Evolutionary conservation across 2,329 filamentous ascomycete genomes (phyloP), one percentile per base, ranked within the genome.

Genomic region (Plenodomus lindquistii): DNA sequence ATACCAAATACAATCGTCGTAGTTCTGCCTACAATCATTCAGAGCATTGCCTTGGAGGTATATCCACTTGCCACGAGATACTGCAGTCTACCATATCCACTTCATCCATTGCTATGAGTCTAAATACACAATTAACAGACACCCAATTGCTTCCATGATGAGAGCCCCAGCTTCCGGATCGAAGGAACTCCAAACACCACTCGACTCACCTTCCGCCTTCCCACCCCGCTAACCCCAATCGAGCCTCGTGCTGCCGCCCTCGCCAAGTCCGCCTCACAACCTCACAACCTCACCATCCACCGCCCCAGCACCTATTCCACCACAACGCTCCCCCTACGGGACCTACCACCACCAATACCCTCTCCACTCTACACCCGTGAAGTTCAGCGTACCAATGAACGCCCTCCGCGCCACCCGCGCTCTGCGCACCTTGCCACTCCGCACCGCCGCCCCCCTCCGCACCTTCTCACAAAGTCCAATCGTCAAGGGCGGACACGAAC

Each of bases 401-500:
- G 47, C 62, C 11, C 51, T 61, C 44, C 65, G 62, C 49, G 52
- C 63, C 36, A 52, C 61, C 46, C 52, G 59, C 54, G 53, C 46
- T 44, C 42, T 54, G 38, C 60, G 59, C 54, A 54, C 59, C 31
- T 51, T 60, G 35, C 58, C 47, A 42, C 49, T 39, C 22, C 42
- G 46, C 42, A 42, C 43, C 42, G 38, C 47, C 38, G 37, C 52
- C 20, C 27, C 27, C 27, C 10, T 15, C 4, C 63, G 60, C 48
- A 47, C 54, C 36, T 65, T 70, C 40, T 66, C 67, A 37, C 50
- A 57, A 27, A 57, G 65, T 21, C 43, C 54, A 35, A 37, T 37
- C 41, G 42, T 48, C 38, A 48, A 50, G 18, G 64, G 55, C n/a
- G 60, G 62, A 60, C 85, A 88, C 77, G 88, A 85, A 66, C 81